A percentile compares a stretch with the other conserved stretches of the same genome.
These are phyloP conservation scores for Pseudonitzschia delicatissima DNA, from an alignment of 108 stramenopile genomes.

Conservation along the genomic window DNA sequence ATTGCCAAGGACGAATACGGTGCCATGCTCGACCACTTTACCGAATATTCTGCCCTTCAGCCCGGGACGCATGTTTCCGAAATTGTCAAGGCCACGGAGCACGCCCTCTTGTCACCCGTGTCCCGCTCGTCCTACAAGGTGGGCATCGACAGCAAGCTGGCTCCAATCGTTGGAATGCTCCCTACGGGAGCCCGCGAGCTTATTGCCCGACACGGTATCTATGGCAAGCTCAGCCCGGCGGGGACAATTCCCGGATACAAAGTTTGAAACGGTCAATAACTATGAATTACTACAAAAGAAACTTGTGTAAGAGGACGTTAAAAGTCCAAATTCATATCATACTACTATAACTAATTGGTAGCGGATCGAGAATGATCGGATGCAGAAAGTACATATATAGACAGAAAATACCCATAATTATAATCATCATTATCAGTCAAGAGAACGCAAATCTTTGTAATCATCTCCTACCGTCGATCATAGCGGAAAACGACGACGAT, in stretches of 20 bases:
- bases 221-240: constrained; percentile 34
- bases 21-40: constrained; percentile 32
- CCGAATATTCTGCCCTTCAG: constrained; percentile 23
- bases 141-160: constrained; percentile 34
- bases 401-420: too few relatives aligned
- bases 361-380: too few relatives aligned
- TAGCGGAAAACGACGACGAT: too few relatives aligned
- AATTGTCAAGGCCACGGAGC: constrained; percentile 29
- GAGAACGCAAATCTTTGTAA: too few relatives aligned
- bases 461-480: too few relatives aligned
- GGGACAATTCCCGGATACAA: constrained; percentile 30
- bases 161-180: constrained; percentile 43
- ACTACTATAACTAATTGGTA: too few relatives aligned
- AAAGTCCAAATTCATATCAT: too few relatives aligned
- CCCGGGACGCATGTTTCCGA: constrained; percentile 41
- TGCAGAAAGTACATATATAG: too few relatives aligned
- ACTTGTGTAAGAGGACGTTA: too few relatives aligned
- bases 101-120: constrained; percentile 22
- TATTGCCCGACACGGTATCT: constrained; percentile 35
- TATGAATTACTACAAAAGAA: too few relatives aligned
- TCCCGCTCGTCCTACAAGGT: constrained; percentile 36
- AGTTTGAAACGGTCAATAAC: too few relatives aligned
- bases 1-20: constrained; percentile 40
- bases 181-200: constrained; percentile 35
- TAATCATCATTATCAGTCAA: too few relatives aligned